phyloP scores from a whole-genome alignment of 768 basidiomycete species.

The Lactifluus pinguis region DNA sequence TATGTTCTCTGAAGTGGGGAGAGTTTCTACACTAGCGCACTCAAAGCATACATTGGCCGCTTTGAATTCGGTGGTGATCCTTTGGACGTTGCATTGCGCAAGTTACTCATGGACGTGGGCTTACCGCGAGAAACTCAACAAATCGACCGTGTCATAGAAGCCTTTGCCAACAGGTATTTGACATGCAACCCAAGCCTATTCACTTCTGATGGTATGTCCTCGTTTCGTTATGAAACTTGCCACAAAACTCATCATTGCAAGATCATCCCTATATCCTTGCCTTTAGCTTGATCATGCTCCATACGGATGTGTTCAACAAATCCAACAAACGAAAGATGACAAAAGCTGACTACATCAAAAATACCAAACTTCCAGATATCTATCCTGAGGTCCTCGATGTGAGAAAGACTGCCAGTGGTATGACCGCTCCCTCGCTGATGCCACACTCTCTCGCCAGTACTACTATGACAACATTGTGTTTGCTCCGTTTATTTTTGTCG shows the following conservation, averaged over 20 bases:
- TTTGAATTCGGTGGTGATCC: conserved; percentile 79
- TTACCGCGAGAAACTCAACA: conserved; percentile 96
- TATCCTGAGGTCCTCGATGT: conserved; percentile 81
- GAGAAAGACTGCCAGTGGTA: conserved; percentile 21
- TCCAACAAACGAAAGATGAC: conserved; percentile 98
- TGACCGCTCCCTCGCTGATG: not conserved
- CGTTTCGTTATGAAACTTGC: not conserved
- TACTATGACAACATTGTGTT: conserved; percentile 96
- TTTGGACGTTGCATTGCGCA: conserved; percentile 85
- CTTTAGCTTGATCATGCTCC: conserved; percentile 97
- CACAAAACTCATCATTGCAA: conserved; percentile 25
- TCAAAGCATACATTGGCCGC: conserved; percentile 59
- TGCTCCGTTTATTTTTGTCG: conserved; percentile 94
- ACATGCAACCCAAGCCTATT: conserved; percentile 80
- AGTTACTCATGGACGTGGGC: conserved; percentile 82
- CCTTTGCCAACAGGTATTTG: conserved; percentile 80
- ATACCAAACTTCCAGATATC: conserved; percentile 81
- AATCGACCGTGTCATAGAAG: conserved; percentile 95
- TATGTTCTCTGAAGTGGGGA: conserved; percentile 45
- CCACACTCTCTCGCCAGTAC: conserved; percentile 40
- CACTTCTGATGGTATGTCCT: conserved; percentile 53
- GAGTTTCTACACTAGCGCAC: conserved; percentile 55
- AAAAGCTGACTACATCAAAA: conserved; percentile 88
- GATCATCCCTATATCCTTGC: conserved; percentile 94
- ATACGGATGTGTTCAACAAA: conserved; percentile 97